Evolutionary conservation across 2,329 filamentous ascomycete species (phyloP).

Genomic region (Colletotrichum euphorbiae): DNA sequence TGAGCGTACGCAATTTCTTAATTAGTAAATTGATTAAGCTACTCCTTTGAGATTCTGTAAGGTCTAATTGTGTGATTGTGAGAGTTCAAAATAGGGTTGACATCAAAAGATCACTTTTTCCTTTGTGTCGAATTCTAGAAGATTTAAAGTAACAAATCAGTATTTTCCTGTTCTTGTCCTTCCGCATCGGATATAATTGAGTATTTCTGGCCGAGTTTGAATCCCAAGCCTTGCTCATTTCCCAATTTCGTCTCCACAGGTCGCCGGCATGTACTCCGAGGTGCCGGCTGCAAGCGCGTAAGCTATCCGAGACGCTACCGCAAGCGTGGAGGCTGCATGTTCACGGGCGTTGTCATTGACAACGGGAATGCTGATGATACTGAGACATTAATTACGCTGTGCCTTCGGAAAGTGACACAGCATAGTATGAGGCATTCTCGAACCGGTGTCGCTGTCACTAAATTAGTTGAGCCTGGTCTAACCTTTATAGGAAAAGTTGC

Average conservation of each 20-base stretch:
- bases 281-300: not conserved
- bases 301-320: not conserved
- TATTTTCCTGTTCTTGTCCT: too few relatives aligned
- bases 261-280: conserved; percentile 21
- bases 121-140: too few relatives aligned
- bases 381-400: conserved; percentile 2
- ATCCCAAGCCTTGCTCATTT: conserved; percentile 16
- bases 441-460: not conserved
- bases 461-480: not conserved
- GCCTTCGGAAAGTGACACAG: not conserved
- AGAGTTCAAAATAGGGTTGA: too few relatives aligned
- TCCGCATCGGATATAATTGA: too few relatives aligned
- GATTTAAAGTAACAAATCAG: too few relatives aligned
- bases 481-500: too few relatives aligned
- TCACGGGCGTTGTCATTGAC: conserved; percentile 8
- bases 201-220: not conserved
- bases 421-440: not conserved
- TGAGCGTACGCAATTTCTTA: too few relatives aligned
- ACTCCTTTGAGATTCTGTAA: too few relatives aligned
- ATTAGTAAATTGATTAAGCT: too few relatives aligned
- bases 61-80: too few relatives aligned
- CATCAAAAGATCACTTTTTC: too few relatives aligned
- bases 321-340: not conserved
- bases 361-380: not conserved
- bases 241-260: conserved; percentile 4